Base-by-base conservation (phyloP, 129 eudicot species). In the Arctium lappa region DNA sequence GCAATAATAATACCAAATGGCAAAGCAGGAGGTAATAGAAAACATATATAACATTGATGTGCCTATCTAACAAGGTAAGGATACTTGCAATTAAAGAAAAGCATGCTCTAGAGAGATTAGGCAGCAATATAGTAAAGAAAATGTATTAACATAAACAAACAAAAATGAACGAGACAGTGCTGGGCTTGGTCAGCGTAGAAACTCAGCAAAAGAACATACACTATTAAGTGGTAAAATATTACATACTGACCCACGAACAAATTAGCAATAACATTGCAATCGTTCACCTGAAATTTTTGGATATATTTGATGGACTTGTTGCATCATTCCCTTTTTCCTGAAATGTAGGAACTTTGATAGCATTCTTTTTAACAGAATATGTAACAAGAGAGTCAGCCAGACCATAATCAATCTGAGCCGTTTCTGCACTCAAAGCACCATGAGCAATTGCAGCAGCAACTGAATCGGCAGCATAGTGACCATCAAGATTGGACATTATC, bases 371-470 rank as follows among this genome's bases (percentile, higher is more conserved):
- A 34, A 85, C 82, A 69, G 97, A 89, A 65, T 87, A 78, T 53
- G 88, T 75, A 75, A 60, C 68, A 16, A 90, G 76, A 29, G 90
- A 84, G 78, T 86, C 87, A 53, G 76, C 50, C 44, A 84, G 92
- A 84, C 81, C 87, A 78, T 91, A 90, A 72, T 74, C 62, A 40
- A 86, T 91, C 16, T 82, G 81, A 86, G 90, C 65, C 71, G 83
- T 72, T 76, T 96, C 98, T 40, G 98, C 90, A 81, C 87, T 87
- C 80, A 88, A 82, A 65, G 97, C 97, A 85, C 99, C 99, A 85
- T 86, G 87, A 80, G 97, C 95, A 89, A 93, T 91, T 74, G 99
- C 99, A 82, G 97, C 97, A 90, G 98, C 94, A 86, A 96, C 96
- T 34, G 99, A 89, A 75, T 90, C 97, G 75, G 98, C 97, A 82